Evolutionary conservation across 441 rosid genomes (phyloP), one percentile per base, ranked within the genome.

Genomic region (Aquilaria agallochum): DNA sequence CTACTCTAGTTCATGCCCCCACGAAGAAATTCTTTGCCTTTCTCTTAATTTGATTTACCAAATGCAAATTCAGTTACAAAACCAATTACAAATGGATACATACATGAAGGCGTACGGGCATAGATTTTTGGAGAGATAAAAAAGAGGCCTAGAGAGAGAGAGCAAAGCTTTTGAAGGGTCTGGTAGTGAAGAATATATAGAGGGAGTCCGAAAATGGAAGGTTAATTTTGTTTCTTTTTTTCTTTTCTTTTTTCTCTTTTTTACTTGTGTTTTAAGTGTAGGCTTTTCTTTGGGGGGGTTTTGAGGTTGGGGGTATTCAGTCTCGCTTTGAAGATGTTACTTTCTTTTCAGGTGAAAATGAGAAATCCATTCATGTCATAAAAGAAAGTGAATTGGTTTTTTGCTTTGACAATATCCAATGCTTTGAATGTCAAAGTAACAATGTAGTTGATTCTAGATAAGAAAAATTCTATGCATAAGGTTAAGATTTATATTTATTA

Each of bases 141-240:
- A 15, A 31, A 9, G 12, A 46, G 3, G 14, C 57, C 40, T 15
- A 47, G 56, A 59, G 45, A 59, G 53, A 60, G 55, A 27, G 57
- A 67, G 66, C 62, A 62, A 71, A 80, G 66, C 67, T 44, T 69
- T 70, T 14, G 53, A 10, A 46, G 60, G 50, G 68, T 53, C 56
- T 53, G 79, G 74, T 64, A 65, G 65, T 62, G 68, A 66, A 50
- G 69, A 76, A 68, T 73, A 68, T 76, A 76, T 76, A 66, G 55
- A 51, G 40, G 15, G 27, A 30, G 34, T 44, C 58, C 40, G 27
- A 12, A 31, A 62, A 13, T n/a, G 27, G 34, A 27, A 45, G 58
- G 45, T 5, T 54, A 6, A 45, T 54, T 54, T 53, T 53, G n/a
- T 31, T 44, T 14, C 11, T 20, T 53, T 7, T 14, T 40, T 50